Evolutionary conservation across 2,329 filamentous ascomycete species (phyloP).

Genomic region (Colletotrichum horii): DNA sequence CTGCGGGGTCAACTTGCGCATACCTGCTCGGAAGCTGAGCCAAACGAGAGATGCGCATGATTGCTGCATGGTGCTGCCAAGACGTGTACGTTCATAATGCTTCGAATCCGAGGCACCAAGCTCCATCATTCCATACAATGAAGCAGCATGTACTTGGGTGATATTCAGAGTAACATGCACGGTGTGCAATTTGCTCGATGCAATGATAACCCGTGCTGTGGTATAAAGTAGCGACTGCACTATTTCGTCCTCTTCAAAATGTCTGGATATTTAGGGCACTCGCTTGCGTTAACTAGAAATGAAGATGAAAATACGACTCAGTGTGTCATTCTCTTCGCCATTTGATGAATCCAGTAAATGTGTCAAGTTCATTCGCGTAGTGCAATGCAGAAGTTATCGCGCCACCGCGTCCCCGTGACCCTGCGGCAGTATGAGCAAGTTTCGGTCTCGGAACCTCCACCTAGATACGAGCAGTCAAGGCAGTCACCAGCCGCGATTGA

Average conservation of each 20-base stretch:
- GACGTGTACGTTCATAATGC: neutral
- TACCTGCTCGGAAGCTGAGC: neutral
- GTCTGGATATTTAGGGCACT: neutral
- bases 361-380: neutral
- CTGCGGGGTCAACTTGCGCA: slow-evolving; percentile 11
- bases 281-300: neutral
- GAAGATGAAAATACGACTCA: neutral
- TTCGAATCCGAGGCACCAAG: neutral
- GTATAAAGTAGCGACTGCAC: neutral
- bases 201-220: neutral
- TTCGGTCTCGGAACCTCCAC: neutral
- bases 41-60: neutral
- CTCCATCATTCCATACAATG: neutral
- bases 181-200: neutral
- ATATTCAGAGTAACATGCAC: neutral
- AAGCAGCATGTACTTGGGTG: neutral
- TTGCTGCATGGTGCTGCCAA: neutral
- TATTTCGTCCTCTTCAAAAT: neutral
- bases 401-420: neutral
- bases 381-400: neutral
- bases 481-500: neutral
- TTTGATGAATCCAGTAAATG: neutral
- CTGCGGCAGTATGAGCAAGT: slow-evolving; percentile 19
- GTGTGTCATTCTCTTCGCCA: neutral
- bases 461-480: neutral